phyloP scores from a whole-genome alignment of 2,329 filamentous ascomycete genomes.

The Colletotrichum truncatum region DNA sequence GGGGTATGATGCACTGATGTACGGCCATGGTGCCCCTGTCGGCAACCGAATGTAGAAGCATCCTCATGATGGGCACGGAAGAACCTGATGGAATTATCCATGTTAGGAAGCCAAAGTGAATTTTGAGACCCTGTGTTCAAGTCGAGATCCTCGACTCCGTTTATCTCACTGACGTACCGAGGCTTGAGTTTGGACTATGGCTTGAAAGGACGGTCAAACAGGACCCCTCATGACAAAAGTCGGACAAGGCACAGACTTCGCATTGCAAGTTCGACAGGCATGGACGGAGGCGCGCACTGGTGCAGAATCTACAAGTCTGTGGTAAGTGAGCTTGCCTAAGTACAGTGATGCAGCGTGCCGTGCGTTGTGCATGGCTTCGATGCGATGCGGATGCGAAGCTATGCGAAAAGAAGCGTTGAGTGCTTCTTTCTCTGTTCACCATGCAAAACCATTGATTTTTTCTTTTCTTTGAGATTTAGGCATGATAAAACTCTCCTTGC shows the following conservation, averaged over 20 bases:
- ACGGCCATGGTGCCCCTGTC: neutral
- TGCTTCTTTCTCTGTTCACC: neutral
- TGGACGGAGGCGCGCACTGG: neutral
- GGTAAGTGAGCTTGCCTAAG: neutral
- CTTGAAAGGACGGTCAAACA: neutral
- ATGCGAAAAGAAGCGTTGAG: neutral
- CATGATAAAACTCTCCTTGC: no score
- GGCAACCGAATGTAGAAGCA: neutral
- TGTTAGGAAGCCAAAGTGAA: neutral
- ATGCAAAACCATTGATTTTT: neutral
- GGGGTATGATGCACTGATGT: neutral
- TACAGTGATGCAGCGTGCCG: slow-evolving; percentile 10
- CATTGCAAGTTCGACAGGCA: neutral
- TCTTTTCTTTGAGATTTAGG: no score
- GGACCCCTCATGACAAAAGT: neutral
- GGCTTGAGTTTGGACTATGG: neutral
- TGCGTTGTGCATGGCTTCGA: neutral
- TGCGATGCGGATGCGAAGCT: slow-evolving; percentile 28
- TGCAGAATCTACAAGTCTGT: slow-evolving; percentile 11
- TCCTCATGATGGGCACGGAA: neutral
- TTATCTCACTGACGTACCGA: neutral
- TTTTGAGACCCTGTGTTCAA: neutral
- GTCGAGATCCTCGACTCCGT: neutral
- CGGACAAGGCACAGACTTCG: slow-evolving; percentile 10
- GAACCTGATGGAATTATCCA: neutral